Base-by-base conservation (phyloP, 306 rosid genomes). In the Hippophae tibetana region DNA sequence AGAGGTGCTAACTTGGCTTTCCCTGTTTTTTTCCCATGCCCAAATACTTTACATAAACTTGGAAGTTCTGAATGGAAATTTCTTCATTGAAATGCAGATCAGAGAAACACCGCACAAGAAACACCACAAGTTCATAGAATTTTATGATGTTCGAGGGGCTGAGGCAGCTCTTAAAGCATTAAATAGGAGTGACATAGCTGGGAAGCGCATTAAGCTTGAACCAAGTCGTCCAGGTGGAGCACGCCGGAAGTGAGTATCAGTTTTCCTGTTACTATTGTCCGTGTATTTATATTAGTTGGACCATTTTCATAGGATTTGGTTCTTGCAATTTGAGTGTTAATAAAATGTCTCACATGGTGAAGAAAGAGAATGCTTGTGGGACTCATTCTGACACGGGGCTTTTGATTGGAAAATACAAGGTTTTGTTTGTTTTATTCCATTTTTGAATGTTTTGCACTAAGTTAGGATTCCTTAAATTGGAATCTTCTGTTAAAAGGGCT, bases 141-240 rank as follows among this genome's bases (percentile, higher is more conserved):
- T 74, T 78, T 86, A 84, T 73, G 97, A 89, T 47, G 89, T 86
- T 76, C 81, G 97, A 82, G 93, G 80, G 23, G 89, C 97, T 4
- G 95, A 89, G 64, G 93, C 89, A 60, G 97, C 97, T 45, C 85
- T 89, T 42, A 80, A 83, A 71, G 93, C 93, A 69, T 77, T 89
- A 73, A 89, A 89, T 77, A 76, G 95, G 73, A 78, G 97, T 71
- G 97, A 89, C 71, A 89, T 89, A 64, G 97, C 95, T 60, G 97
- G 97, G 62, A 89, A 89, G 59, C 89, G 95, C 66, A 89, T 89
- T 71, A 89, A 89, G 66, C 97, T 89, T 40, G 97, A 89, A 84
- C 97, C 95, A 9, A 89, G 97, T 68, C 97, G 97, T 50, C 97
- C 97, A 68, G 97, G 97, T 54, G 97, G 97, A 71, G 93, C 95